A percentile compares a stretch with the other conserved stretches of the same genome.
Conservation (phyloP, 495 filamentous ascomycete species). For the Jackrogersella multiformis region DNA sequence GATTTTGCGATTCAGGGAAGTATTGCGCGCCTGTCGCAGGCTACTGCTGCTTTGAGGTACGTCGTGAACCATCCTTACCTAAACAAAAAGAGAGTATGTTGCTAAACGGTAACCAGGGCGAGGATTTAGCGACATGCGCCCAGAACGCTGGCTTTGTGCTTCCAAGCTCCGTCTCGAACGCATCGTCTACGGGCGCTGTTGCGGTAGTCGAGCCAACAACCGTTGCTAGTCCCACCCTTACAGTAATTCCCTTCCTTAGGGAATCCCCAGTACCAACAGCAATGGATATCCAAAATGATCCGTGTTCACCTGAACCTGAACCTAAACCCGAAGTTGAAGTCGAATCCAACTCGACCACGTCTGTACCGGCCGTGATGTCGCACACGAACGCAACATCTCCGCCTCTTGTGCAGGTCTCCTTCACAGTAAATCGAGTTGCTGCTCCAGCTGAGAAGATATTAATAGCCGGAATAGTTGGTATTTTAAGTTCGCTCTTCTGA, state of each 20-base stretch:
- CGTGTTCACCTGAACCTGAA: constrained; percentile 15
- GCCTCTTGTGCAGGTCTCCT: constrained; percentile 33
- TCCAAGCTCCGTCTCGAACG: constrained; percentile 27
- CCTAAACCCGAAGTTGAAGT: too few relatives aligned
- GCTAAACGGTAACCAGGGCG: constrained; percentile 42
- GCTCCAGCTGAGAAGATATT: neutral
- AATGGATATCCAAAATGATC: neutral
- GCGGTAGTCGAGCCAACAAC: neutral
- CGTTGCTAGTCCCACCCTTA: constrained; percentile 23
- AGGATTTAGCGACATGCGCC: constrained; percentile 50
- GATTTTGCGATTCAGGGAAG: constrained; percentile 50
- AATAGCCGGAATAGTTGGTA: constrained; percentile 14
- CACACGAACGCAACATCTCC: constrained; percentile 18
- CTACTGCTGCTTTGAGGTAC: constrained; percentile 54
- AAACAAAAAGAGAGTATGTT: constrained; percentile 2
- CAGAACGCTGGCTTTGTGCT: constrained; percentile 48
- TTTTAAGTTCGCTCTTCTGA: constrained; percentile 25
- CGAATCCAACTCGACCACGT: constrained; percentile 15
- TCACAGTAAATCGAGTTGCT: constrained; percentile 11
- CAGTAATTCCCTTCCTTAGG: constrained; percentile 33
- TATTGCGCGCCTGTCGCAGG: constrained; percentile 55
- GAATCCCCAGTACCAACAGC: constrained; percentile 9
- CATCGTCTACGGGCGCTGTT: neutral
- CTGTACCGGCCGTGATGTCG: constrained; percentile 14
- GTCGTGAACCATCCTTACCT: neutral